phyloP scores from a whole-genome alignment of 2,329 filamentous ascomycete species.

The Aspergillus sp. region DNA sequence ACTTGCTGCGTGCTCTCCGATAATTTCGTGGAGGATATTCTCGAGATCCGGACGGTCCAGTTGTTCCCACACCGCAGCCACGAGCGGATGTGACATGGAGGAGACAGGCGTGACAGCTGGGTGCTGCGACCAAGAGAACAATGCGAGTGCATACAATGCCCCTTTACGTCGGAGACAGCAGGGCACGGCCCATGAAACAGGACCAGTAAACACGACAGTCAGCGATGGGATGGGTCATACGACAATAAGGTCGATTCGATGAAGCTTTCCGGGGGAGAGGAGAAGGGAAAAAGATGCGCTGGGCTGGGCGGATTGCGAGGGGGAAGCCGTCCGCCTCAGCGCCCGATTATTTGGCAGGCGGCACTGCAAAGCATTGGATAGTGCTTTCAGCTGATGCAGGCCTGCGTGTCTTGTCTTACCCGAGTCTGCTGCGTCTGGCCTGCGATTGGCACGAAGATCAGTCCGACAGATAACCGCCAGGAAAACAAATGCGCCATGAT shows the following conservation, averaged over 20 bases:
- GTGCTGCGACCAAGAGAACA: slow-evolving; percentile 16
- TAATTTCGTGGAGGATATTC: slow-evolving; percentile 35
- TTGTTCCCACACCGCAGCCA: slow-evolving; percentile 37
- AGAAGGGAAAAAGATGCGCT: neutral
- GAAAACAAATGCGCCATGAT: neutral
- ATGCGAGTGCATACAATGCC: neutral
- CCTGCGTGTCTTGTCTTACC: slow-evolving; percentile 24
- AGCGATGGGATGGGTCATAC: neutral
- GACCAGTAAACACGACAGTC: neutral
- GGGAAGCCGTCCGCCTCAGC: slow-evolving; percentile 4
- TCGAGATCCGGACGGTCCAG: slow-evolving; percentile 35
- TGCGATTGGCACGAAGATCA: slow-evolving; percentile 7
- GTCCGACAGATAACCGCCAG: slow-evolving; percentile 4
- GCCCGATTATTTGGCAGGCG: neutral
- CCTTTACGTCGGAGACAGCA: neutral
- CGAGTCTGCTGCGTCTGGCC: slow-evolving; percentile 1
- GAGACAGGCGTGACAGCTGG: slow-evolving; percentile 4
- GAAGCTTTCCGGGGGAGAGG: neutral
- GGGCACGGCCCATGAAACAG: neutral
- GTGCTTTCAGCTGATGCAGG: slow-evolving; percentile 21
- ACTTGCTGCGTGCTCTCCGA: slow-evolving; percentile 35
- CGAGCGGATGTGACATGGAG: slow-evolving; percentile 32
- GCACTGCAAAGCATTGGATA: neutral
- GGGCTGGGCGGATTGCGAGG: slow-evolving; percentile 4
- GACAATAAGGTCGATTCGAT: slow-evolving; percentile 4